Base-by-base conservation (phyloP, 257 asterid species). In the Galeopsis tetrahit region DNA sequence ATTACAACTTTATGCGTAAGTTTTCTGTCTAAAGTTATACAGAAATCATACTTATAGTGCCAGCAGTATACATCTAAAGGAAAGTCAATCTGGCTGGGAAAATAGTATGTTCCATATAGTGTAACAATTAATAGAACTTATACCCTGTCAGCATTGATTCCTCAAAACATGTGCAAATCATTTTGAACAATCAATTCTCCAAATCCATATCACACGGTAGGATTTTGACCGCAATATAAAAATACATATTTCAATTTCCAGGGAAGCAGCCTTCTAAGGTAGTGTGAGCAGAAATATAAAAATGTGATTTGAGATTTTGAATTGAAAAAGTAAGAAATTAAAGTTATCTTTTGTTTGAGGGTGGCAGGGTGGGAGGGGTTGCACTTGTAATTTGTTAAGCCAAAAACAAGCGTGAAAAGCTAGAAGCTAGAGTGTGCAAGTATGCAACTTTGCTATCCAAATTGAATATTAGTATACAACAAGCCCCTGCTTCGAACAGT, bases 41-140 rank as follows among this genome's bases (percentile, higher is more conserved):
- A 52, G 42, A 33, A 59, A 57, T 32, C 44, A 39, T 59, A 10
- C 10, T 3, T 58, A 38, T 38, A 15, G 51, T 69, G 55, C 33
- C 51, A 61, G 14, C 28, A 49, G 38, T 11, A 72, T 21, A 15
- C 35, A 44, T 40, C 60, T 34, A 31, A 51, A n/a, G 34, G 53
- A 58, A 32, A 53, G 53, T 9, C 42, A 17, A 32, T 62, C 35
- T 28, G 32, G 32, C 33, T 3, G 34, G n/a, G 61, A 17, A 55
- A 55, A 52, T 2, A 7, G 59, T 48, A 39, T 7, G 14, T 10
- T 6, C 10, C 72, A 4, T 40, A 5, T 21, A 61, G 13, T 59
- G 59, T 39, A 69, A 44, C 66, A 72, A 59, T 68, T 79, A 42
- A 39, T 11, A 66, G 63, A 38, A 40, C 28, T 33, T 49, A 43